phyloP scores from a whole-genome alignment of 139 green algal genomes.

The Picochlorum sp. region DNA sequence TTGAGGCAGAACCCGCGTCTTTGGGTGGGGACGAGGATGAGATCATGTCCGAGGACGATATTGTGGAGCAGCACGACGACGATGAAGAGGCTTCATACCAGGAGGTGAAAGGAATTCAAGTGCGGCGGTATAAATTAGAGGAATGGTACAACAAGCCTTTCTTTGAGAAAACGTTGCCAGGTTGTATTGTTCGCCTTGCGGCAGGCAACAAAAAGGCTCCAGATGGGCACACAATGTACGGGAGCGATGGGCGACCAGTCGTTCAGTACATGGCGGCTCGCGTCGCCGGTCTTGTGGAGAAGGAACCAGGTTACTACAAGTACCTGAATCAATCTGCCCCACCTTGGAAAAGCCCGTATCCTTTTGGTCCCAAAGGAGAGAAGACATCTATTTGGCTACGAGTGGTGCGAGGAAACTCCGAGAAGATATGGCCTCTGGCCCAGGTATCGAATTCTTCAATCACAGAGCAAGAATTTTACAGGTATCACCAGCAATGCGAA shows the following conservation, averaged over 20 bases:
- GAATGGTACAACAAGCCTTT: conserved; percentile 48
- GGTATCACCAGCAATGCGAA: conserved; percentile 19
- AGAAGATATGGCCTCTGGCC: conserved; percentile 23
- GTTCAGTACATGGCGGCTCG: conserved; percentile 24
- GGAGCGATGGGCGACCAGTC: neutral
- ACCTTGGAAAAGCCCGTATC: conserved; percentile 25
- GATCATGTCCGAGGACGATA: neutral
- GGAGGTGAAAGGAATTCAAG: conserved; percentile 29
- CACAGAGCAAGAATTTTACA: conserved; percentile 30
- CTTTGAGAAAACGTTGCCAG: conserved; percentile 33
- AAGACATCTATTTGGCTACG: conserved; percentile 35
- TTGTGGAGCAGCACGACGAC: conserved; percentile 22
- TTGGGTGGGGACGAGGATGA: neutral
- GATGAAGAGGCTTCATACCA: conserved; percentile 35
- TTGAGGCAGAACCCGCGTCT: neutral
- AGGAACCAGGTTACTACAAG: conserved; percentile 31
- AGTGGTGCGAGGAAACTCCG: conserved; percentile 24
- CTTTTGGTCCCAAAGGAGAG: conserved; percentile 8
- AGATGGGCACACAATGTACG: neutral
- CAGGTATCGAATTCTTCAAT: conserved; percentile 46
- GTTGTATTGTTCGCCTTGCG: conserved; percentile 34
- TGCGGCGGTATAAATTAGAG: conserved; percentile 42
- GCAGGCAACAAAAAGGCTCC: neutral
- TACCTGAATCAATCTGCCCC: conserved; percentile 20
- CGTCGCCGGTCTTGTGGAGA: conserved; percentile 31